Evolutionary conservation across 345 rosid genomes (phyloP), one percentile per base, ranked within the genome.

Genomic region (Dipteronia dyeriana): DNA sequence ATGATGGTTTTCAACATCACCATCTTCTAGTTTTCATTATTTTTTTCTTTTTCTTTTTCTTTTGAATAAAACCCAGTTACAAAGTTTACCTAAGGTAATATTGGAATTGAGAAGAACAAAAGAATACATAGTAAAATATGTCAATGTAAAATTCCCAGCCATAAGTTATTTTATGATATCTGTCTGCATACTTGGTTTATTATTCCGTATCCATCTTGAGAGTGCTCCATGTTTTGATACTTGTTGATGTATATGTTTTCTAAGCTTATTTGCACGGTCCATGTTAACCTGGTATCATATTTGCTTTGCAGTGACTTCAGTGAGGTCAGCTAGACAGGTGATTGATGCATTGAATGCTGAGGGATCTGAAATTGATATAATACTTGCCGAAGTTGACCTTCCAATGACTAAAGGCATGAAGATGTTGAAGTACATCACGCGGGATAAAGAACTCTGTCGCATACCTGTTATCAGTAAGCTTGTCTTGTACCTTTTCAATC

Each of bases 381-480:
- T 96, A 76, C 95, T 96, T 67, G 89, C 99, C 26, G 99, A 96
- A 85, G 95, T 96, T 78, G 97, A 96, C 88, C 93, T 96, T 74
- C 99, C 97, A 76, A 90, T 94, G 97, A 81, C 84, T 61, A 96
- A 96, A 83, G 99, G 99, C 87, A 86, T 91, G 92, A 96, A 96
- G 88, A 85, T 94, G 97, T 82, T 96, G 76, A 96, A 93, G 86
- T 94, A 96, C 84, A 92, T 96, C 70, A 86, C 87, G 5, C 88
- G 93, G 68, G 91, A 96, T 85, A 92, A 92, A 80, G 95, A 89
- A 67, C 88, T 96, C 70, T 87, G 83, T 17, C 94, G 91, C 68
- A 96, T 96, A 82, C 99, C 99, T 75, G 97, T 96, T 63, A 96
- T 96, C 79, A 96, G 99, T 96, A 87, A 87, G 98, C 84, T 78